A percentile compares a stretch with the other conserved stretches of the same genome.
These are phyloP conservation scores for Naganishia sp. DNA, from an alignment of 1,284 basidiomycete species.

Conservation along the genomic window DNA sequence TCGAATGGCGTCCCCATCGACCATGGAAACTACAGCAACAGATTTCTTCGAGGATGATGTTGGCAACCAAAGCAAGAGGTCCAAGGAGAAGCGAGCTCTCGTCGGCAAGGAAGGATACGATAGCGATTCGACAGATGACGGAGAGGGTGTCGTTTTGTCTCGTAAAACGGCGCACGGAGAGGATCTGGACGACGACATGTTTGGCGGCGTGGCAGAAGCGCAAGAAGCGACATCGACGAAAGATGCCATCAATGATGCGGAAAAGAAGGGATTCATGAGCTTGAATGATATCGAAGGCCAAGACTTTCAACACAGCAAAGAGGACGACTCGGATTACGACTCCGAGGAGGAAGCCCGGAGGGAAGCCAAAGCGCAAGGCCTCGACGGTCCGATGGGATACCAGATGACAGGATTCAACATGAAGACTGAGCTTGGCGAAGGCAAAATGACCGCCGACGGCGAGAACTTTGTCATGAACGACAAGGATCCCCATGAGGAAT, in stretches of 20 bases:
- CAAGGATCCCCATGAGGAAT: slow-evolving; percentile 80
- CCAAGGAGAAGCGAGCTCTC: slow-evolving; percentile 67
- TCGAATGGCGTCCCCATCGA: slow-evolving; percentile 59
- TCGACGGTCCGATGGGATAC: slow-evolving; percentile 75
- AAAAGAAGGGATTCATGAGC: slow-evolving; percentile 68
- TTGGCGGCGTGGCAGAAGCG: slow-evolving; percentile 66
- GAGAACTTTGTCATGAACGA: slow-evolving; percentile 75
- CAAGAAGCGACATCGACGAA: slow-evolving; percentile 50
- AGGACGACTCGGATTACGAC: slow-evolving; percentile 63
- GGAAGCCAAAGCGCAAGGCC: slow-evolving; percentile 35
- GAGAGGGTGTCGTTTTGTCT: slow-evolving; percentile 75
- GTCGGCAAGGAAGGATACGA: slow-evolving; percentile 84
- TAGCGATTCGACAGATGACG: slow-evolving; percentile 85
- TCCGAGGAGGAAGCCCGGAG: slow-evolving; percentile 37
- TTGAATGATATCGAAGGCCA: slow-evolving; percentile 95
- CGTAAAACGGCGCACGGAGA: slow-evolving; percentile 63
- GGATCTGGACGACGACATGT: slow-evolving; percentile 79
- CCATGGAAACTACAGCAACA: slow-evolving; percentile 21
- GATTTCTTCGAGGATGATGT: slow-evolving; percentile 50
- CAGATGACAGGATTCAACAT: slow-evolving; percentile 97
- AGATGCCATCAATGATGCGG: slow-evolving; percentile 35
- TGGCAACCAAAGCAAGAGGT: slow-evolving; percentile 53
- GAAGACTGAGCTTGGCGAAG: slow-evolving; percentile 97
- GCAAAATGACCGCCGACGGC: slow-evolving; percentile 93
- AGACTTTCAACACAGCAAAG: slow-evolving; percentile 69